phyloP scores from a whole-genome alignment of 2,329 filamentous ascomycete genomes.

The Verticillium tricorpus region DNA sequence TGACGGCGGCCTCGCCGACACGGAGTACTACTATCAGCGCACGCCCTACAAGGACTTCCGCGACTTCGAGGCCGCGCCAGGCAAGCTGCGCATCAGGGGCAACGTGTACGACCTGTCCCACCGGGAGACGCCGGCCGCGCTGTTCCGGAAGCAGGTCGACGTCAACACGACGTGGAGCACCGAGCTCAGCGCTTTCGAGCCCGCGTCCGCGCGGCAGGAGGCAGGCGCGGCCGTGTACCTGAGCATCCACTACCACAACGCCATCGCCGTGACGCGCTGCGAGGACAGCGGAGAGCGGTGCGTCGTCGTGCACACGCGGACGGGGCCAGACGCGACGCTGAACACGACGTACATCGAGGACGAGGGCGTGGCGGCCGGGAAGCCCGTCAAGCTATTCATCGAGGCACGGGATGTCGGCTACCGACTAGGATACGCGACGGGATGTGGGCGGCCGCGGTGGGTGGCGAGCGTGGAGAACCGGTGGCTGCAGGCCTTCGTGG shows the following conservation, averaged over 20 bases:
- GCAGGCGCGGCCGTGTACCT: slow-evolving; percentile 11
- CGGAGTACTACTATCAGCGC: slow-evolving; percentile 11
- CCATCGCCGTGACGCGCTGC: slow-evolving; percentile 7
- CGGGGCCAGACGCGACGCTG: slow-evolving; percentile 8
- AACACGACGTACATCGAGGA: slow-evolving; percentile 12
- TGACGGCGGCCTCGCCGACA: slow-evolving; percentile 8
- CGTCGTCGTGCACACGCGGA: slow-evolving; percentile 8
- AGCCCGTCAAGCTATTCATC: slow-evolving; percentile 10
- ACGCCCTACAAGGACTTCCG: slow-evolving; percentile 12
- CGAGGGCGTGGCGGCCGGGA: slow-evolving; percentile 8
- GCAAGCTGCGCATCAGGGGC: slow-evolving; percentile 8
- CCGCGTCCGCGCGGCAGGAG: slow-evolving; percentile 7
- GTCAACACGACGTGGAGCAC: slow-evolving; percentile 13
- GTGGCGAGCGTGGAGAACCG: slow-evolving; percentile 9
- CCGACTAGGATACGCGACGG: slow-evolving; percentile 7
- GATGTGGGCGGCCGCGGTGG: slow-evolving; percentile 6
- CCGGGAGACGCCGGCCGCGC: slow-evolving; percentile 10
- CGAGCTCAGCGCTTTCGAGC: slow-evolving; percentile 7
- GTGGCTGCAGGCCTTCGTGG: slow-evolving; percentile 8
- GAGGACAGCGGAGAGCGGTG: slow-evolving; percentile 5
- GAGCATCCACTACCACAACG: slow-evolving; percentile 13
- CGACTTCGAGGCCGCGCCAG: slow-evolving; percentile 9
- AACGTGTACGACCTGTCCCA: slow-evolving; percentile 11
- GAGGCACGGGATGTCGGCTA: slow-evolving; percentile 9
- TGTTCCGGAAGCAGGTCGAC: slow-evolving; percentile 12